Conservation (phyloP, 176 grass and related monocot species). For the Oryza brachyantha region DNA sequence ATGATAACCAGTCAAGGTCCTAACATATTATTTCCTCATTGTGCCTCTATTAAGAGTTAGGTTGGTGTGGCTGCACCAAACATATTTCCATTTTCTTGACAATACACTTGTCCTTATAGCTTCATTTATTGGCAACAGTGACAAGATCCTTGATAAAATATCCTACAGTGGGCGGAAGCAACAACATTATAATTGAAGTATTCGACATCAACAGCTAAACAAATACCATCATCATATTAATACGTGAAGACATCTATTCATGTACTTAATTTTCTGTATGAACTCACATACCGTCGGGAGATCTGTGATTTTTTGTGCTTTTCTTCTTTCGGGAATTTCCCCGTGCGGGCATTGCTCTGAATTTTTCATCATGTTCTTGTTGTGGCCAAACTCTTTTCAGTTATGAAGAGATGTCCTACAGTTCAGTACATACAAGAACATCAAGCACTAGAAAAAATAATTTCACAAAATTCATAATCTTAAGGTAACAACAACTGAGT, state of each 20-base stretch:
- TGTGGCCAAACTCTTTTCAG: background rate
- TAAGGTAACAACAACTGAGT: background rate
- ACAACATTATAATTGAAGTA: background rate
- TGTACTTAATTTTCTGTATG: background rate
- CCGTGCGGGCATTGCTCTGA: background rate
- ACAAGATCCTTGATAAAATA: background rate
- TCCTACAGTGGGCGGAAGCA: background rate
- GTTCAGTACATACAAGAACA: background rate
- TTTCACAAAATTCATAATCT: background rate
- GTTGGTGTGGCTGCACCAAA: background rate
- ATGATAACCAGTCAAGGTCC: too few relatives aligned
- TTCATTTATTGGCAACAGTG: background rate
- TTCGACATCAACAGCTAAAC: background rate
- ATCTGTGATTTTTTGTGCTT: background rate
- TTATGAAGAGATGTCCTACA: background rate
- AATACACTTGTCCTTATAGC: background rate
- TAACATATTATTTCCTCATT: background rate
- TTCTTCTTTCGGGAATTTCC: background rate
- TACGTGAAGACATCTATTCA: background rate
- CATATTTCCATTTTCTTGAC: slow-evolving; percentile 10
- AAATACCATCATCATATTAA: background rate
- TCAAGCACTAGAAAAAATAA: background rate
- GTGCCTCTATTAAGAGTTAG: background rate
- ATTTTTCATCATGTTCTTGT: background rate
- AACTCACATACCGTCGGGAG: background rate